Evolutionary conservation across 179 eudicot genomes (phyloP), one percentile per base, ranked within the genome.

Genomic region (Sideroxylon spinosum): DNA sequence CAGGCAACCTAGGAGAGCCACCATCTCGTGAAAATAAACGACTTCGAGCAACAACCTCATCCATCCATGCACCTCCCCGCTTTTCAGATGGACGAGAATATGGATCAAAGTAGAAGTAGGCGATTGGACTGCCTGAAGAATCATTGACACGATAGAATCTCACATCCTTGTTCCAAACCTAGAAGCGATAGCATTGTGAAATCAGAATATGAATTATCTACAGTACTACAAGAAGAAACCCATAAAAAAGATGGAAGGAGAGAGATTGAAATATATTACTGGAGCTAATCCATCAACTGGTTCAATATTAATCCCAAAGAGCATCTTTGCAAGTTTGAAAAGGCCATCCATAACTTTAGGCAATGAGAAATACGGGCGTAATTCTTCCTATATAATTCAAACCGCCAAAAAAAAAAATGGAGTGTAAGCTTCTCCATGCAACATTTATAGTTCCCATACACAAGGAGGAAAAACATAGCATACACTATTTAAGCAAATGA

Each of bases 31-130:
- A 89, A 61, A 92, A 80, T 75, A 91, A 88, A 77, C 93, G 93
- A 76, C 99, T 96, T 81, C 99, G 89, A 76, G 90, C 86, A 84
- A 90, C 83, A 77, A 96, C 99, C 86, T 91, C 99, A 82, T 85
- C 85, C 98, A 96, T 96, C 99, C 99, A 96, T 64, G 99, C 99
- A 83, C 99, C 99, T 78, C 97, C 99, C 70, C 90, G 86, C 79
- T 96, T 96, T 79, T 96, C 99, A 76, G 99, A 89, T 72, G 99
- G 99, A 59, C 98, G 98, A 69, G 97, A 90, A 85, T 94, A 96
- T 61, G 99, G 99, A 88, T 96, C 99, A 85, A 96, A 94, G 81
- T 94, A 96, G 87, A 96, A 96, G 87, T 91, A 96, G 25, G 99
- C 88, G 71, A 90, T 71, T 5, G 98, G 90, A 78, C 78, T 82